Conservation (phyloP, 164 flowering plant species). For the Stephania cephalantha region DNA sequence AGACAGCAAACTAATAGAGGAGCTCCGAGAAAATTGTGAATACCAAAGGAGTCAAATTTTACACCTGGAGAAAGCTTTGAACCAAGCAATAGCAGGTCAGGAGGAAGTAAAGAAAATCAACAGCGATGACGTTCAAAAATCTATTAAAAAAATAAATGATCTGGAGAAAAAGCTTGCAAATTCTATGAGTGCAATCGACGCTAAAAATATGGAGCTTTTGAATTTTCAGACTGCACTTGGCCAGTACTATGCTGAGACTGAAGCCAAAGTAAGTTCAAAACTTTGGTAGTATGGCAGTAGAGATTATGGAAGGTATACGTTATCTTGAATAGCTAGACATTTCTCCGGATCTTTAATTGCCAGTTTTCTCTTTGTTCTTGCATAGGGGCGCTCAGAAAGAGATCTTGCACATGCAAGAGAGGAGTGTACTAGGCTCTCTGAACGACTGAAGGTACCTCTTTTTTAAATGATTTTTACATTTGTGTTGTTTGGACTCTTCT, state of each 20-base stretch:
- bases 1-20: slow-evolving; percentile 86
- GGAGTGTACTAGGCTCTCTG: slow-evolving; percentile 53
- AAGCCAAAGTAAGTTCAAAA: slow-evolving; percentile 65
- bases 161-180: slow-evolving; percentile 55
- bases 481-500: neutral
- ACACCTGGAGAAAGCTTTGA: slow-evolving; percentile 69
- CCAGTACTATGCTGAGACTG: slow-evolving; percentile 96
- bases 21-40: slow-evolving; percentile 56
- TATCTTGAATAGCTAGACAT: neutral
- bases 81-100: slow-evolving; percentile 59
- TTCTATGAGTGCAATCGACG: slow-evolving; percentile 56
- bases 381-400: slow-evolving; percentile 66
- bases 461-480: neutral
- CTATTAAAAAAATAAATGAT: slow-evolving; percentile 62
- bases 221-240: slow-evolving; percentile 99
- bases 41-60: slow-evolving; percentile 59
- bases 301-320: neutral
- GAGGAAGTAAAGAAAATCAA: slow-evolving; percentile 53
- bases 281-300: slow-evolving; percentile 1
- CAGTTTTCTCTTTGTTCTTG: slow-evolving; percentile 5
- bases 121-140: slow-evolving; percentile 52
- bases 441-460: slow-evolving; percentile 50
- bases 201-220: slow-evolving; percentile 73
- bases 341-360: slow-evolving; percentile 3
- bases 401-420: slow-evolving; percentile 68